Evolutionary conservation across 495 filamentous ascomycete genomes (phyloP).

Genomic region (Achaetomiella virescens): DNA sequence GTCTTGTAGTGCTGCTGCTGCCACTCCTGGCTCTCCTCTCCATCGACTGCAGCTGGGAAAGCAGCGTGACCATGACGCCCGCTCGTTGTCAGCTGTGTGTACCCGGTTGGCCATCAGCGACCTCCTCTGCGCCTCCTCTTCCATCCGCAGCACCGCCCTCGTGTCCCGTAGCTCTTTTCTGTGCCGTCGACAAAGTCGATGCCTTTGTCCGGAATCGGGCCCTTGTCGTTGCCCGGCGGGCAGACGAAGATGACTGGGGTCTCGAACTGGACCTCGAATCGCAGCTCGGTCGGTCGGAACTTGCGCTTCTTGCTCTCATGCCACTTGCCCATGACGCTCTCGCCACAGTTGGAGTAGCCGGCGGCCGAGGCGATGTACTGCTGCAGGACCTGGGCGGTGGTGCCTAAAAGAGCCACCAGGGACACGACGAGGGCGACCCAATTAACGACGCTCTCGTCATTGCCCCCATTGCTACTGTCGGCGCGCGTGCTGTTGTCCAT

Average conservation of each 20-base stretch:
- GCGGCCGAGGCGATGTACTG: conserved; percentile 40
- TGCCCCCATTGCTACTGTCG: not conserved
- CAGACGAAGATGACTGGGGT: conserved; percentile 46
- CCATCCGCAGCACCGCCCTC: conserved; percentile 16
- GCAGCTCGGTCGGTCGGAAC: conserved; percentile 37
- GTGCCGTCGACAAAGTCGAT: conserved; percentile 40
- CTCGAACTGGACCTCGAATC: conserved; percentile 46
- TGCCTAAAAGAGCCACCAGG: conserved; percentile 35
- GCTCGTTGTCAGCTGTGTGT: conserved; percentile 44
- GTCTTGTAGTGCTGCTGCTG: conserved; percentile 23
- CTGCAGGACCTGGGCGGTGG: conserved; percentile 36
- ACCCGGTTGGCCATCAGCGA: conserved; percentile 24
- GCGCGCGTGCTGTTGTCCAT: conserved; percentile 4
- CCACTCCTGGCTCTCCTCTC: conserved; percentile 40
- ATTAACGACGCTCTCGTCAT: conserved; percentile 17
- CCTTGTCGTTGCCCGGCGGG: conserved; percentile 31
- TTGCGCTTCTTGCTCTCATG: conserved; percentile 34
- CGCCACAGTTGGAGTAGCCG: conserved; percentile 36
- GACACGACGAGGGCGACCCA: conserved; percentile 30
- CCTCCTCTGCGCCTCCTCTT: conserved; percentile 17
- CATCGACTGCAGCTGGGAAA: conserved; percentile 40
- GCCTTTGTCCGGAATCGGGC: conserved; percentile 30
- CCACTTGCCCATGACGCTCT: conserved; percentile 43
- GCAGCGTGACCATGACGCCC: conserved; percentile 40
- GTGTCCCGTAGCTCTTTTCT: conserved; percentile 30